These are phyloP conservation scores for Lactifluus hygrophoroides DNA, from an alignment of 768 basidiomycete species.

Conservation along the genomic window DNA sequence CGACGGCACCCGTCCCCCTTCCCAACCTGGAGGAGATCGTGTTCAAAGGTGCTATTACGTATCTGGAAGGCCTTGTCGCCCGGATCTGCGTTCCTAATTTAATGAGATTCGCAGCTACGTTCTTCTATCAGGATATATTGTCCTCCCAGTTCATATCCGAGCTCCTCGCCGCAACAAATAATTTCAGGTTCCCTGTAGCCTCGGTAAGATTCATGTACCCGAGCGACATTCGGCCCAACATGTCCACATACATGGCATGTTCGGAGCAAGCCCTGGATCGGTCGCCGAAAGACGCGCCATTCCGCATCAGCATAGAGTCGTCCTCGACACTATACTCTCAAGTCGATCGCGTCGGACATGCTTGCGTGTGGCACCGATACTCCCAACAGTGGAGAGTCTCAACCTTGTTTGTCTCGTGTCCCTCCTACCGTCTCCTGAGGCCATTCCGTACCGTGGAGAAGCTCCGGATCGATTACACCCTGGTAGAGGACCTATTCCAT, in stretches of 20 bases:
- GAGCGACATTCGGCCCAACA: background rate
- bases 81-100: background rate
- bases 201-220: background rate
- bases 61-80: background rate
- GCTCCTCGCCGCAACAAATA: background rate
- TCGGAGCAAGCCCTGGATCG: background rate
- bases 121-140: background rate
- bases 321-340: background rate
- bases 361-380: background rate
- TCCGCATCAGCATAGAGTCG: background rate
- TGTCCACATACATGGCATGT: background rate
- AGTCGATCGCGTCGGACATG: background rate
- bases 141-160: background rate
- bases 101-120: background rate
- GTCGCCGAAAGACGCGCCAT: background rate
- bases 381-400: background rate
- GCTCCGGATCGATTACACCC: background rate
- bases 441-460: background rate
- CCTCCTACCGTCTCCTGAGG: background rate
- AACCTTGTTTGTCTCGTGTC: background rate
- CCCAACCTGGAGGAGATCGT: background rate
- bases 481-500: background rate
- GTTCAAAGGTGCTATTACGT: background rate
- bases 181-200: background rate
- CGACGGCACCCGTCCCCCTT: constrained; percentile 21